Base-by-base conservation (phyloP, 192 early-diverging fungal genomes). In the Umbelopsis sp. region DNA sequence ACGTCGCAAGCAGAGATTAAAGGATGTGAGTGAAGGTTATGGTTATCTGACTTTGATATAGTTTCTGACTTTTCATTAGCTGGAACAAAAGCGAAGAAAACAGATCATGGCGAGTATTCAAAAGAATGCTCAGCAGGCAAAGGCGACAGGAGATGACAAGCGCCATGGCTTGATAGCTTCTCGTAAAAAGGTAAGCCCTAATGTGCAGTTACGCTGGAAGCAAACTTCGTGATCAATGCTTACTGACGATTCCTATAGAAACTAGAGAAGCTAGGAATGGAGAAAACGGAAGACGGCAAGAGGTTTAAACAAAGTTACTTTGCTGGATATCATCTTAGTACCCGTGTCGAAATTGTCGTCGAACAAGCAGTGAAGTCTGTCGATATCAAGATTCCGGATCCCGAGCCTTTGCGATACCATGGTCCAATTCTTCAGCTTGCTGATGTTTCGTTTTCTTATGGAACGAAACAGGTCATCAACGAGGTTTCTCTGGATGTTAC, bases 31-130 rank as follows among this genome's bases (percentile, higher is more conserved):
- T 32, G 31, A 25, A 10, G 6, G 4, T 0, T 10, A n/a, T 41
- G 65, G 44, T 32, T 38, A 24, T 31, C 6, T 45, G 10, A 8
- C 26, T 47, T 45, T 59, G 32, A 62, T 34, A 34, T 25, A 2
- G 14, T 12, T n/a, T 26, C 10, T 10, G n/a, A 54, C 54, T 17
- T 3, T 21, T 41, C n/a, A 68, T 14, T 69, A 79, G 77, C 45
- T 84, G 6, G 77, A 88, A 17, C 89, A 93, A 65, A 92, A 90
- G 71, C 87, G 91, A 71, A 83, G 86, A 26, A 89, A 90, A 66
- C 86, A 93, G 32, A 88, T 92, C 43, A 84, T 89, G 78, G 88
- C 92, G 29, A 89, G 86, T n/a, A 94, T 97, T 69, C 90, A 95
- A 72, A 85, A 90, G 66, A 89, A 87, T 62, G 81, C 90, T 45